phyloP scores from a whole-genome alignment of 306 rosid species.

The Cucurbita maxima region DNA sequence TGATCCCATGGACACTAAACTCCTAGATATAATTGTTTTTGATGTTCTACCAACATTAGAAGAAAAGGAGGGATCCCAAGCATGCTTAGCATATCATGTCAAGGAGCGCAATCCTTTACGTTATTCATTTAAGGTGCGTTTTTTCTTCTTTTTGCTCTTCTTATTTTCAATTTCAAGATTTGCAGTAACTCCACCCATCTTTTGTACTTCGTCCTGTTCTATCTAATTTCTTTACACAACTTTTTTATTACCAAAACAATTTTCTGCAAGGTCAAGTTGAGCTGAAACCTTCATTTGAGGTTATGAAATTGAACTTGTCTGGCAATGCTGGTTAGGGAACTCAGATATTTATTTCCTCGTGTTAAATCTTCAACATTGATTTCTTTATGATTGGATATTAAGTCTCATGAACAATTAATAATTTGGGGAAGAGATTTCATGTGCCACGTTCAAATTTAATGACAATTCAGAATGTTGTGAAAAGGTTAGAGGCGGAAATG shows the following conservation, averaged over 20 bases:
- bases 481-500: slow-evolving; percentile 28
- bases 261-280: not conserved
- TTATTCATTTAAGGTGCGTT: slow-evolving; percentile 22
- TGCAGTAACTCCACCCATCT: not conserved
- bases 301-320: not conserved
- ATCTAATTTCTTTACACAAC: not conserved
- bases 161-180: not conserved
- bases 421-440: not conserved
- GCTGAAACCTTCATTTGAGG: not conserved
- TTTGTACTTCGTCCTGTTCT: not conserved
- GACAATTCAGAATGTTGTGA: not conserved
- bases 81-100: slow-evolving; percentile 21
- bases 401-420: not conserved
- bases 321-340: not conserved
- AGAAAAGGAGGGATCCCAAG: slow-evolving; percentile 10
- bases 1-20: slow-evolving; percentile 27
- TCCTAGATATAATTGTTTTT: slow-evolving; percentile 28
- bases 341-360: not conserved
- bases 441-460: not conserved
- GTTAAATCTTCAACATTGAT: not conserved
- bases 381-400: not conserved
- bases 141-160: not conserved
- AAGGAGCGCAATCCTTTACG: slow-evolving; percentile 28
- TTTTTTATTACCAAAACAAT: not conserved
- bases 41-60: slow-evolving; percentile 15